Conservation (phyloP, 495 filamentous ascomycete genomes). For the Cladorrhinum samala region DNA sequence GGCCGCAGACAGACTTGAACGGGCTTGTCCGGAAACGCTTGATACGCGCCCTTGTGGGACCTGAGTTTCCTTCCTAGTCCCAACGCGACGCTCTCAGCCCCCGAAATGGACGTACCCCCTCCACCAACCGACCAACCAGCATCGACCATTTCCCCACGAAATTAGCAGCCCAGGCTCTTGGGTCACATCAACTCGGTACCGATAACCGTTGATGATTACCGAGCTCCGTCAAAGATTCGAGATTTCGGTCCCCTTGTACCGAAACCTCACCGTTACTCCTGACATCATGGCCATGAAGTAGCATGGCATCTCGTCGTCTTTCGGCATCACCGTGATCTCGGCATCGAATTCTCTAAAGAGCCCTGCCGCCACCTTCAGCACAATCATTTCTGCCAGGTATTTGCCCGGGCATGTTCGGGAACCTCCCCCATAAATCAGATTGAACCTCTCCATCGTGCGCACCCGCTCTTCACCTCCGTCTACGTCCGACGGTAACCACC, state of each 20-base stretch:
- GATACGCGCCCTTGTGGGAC: not conserved
- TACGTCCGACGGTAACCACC: constrained; percentile 45
- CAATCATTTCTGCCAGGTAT: constrained; percentile 57
- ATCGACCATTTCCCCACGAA: not conserved
- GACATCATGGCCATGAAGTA: constrained; percentile 39
- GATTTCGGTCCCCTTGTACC: not conserved
- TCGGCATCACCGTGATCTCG: constrained; percentile 21
- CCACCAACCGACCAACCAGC: not conserved
- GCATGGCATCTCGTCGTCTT: constrained; percentile 16
- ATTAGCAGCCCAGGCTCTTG: not conserved
- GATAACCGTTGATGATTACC: not conserved
- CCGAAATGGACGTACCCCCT: too few species aligned
- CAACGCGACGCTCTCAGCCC: not conserved
- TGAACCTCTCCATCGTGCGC: constrained; percentile 38
- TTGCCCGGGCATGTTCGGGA: constrained; percentile 60
- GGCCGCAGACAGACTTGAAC: not conserved
- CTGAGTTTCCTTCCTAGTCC: not conserved
- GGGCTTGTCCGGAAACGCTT: not conserved
- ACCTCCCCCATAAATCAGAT: constrained; percentile 59
- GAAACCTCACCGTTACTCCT: constrained; percentile 28
- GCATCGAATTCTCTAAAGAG: constrained; percentile 54
- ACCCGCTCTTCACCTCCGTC: constrained; percentile 7
- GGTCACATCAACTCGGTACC: not conserved
- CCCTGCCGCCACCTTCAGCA: constrained; percentile 59
- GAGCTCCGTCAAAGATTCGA: not conserved